Evolutionary conservation across 2,329 filamentous ascomycete genomes (phyloP).

Genomic region (Monosporascus sp.): DNA sequence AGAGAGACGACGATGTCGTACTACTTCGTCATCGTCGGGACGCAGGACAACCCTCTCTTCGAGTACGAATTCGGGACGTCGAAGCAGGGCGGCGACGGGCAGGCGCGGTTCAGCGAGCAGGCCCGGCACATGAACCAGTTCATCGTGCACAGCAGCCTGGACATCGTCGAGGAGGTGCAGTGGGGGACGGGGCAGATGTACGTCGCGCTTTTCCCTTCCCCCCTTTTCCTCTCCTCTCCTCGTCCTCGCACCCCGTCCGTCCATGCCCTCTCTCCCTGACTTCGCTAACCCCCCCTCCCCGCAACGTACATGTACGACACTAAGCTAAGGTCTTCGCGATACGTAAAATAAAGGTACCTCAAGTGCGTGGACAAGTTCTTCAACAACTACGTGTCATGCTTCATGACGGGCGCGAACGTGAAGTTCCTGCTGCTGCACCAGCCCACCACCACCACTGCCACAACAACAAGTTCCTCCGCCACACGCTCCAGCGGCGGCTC

Average conservation of each 20-base stretch:
- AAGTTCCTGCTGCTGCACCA: slow-evolving; percentile 94
- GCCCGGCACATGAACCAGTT: slow-evolving; percentile 96
- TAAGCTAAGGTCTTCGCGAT: not conserved
- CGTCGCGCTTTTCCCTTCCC: slow-evolving; percentile 5
- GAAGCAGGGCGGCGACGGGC: slow-evolving; percentile 90
- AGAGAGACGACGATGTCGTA: slow-evolving; percentile 70
- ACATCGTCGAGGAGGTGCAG: slow-evolving; percentile 94
- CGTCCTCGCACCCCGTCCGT: too few relatives aligned
- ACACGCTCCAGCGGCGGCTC: slow-evolving; percentile 10
- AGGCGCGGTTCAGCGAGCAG: slow-evolving; percentile 81
- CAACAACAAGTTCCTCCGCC: slow-evolving; percentile 7
- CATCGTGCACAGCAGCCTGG: slow-evolving; percentile 87
- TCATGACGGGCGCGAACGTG: slow-evolving; percentile 85
- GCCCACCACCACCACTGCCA: slow-evolving; percentile 49
- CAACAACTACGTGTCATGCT: slow-evolving; percentile 91
- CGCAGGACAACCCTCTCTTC: slow-evolving; percentile 92
- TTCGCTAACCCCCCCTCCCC: too few relatives aligned
- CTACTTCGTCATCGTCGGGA: slow-evolving; percentile 96
- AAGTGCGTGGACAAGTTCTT: slow-evolving; percentile 97
- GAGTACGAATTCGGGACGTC: slow-evolving; percentile 96
- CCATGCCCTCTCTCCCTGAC: not conserved
- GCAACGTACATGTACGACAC: not conserved
- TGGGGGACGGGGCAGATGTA: slow-evolving; percentile 86
- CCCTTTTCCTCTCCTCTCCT: slow-evolving; percentile 3
- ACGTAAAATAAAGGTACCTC: slow-evolving; percentile 55